Percentiles rank a stretch among this genome's conserved stretches.
Evolutionary conservation across 768 basidiomycete species (phyloP).

Genomic region (Boletus sp.): DNA sequence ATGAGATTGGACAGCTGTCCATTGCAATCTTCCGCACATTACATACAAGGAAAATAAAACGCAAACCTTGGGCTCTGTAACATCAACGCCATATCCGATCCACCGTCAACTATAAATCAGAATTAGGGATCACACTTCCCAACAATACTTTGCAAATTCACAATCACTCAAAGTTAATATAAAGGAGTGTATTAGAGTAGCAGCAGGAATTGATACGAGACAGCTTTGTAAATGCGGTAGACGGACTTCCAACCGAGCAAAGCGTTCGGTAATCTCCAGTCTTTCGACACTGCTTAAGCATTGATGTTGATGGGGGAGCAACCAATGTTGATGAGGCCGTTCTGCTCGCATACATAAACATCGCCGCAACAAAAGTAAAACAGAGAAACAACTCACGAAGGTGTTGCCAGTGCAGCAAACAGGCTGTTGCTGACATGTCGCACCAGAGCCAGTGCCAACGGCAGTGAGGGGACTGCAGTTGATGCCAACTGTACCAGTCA

Average conservation of each 20-base stretch:
- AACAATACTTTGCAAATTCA: background rate
- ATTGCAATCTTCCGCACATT: too few species aligned
- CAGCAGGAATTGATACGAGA: background rate
- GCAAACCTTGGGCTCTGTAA: too few species aligned
- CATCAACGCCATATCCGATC: too few species aligned
- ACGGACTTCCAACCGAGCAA: background rate
- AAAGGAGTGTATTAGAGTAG: background rate
- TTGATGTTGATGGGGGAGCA: conserved; percentile 8
- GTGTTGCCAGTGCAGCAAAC: conserved; percentile 9
- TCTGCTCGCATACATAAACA: background rate
- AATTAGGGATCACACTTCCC: background rate
- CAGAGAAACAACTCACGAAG: background rate
- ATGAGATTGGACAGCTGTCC: too few species aligned
- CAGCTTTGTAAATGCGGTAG: background rate
- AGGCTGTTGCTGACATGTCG: background rate
- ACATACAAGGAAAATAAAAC: background rate
- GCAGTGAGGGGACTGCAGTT: background rate
- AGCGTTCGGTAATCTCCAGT: background rate
- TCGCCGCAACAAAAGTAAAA: background rate
- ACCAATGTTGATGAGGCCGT: conserved; percentile 5
- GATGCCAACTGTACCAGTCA: background rate
- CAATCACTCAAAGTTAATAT: background rate
- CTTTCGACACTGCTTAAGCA: background rate
- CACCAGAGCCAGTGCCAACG: background rate
- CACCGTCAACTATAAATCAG: background rate